Conservation (phyloP, 805 yeast species). For the Brettanomyces custersianus region DNA sequence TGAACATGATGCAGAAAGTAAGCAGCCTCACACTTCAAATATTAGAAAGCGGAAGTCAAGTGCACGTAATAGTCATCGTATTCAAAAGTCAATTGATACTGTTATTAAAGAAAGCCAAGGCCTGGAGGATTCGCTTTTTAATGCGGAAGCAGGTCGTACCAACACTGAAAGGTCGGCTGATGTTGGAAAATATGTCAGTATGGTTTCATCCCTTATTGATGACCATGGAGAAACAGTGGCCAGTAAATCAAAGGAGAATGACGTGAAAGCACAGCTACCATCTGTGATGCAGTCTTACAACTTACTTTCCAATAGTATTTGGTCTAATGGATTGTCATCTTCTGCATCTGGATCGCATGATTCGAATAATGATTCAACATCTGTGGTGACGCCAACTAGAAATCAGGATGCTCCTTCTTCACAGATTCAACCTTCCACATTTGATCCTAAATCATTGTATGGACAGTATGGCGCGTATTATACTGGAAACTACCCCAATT, state of each 20-base stretch:
- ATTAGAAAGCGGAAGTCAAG: slow-evolving; percentile 2
- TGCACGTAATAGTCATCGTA: not conserved
- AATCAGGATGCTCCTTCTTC: no score
- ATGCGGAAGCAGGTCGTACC: slow-evolving; percentile 4
- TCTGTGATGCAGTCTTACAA: not conserved
- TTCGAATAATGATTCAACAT: no score
- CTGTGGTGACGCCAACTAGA: no score
- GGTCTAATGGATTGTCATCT: no score
- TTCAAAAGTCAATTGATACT: not conserved
- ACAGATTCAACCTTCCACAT: no score
- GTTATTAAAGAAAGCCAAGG: slow-evolving; percentile 5
- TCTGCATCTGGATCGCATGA: no score
- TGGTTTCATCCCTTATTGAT: slow-evolving; percentile 9
- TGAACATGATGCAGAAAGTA: not conserved
- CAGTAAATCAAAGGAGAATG: no score
- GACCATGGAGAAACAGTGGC: slow-evolving; percentile 3
- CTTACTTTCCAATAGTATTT: slow-evolving; percentile 1
- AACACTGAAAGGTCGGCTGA: slow-evolving; percentile 1
- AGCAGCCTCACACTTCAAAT: not conserved
- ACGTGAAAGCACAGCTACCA: not conserved
- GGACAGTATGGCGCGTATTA: no score
- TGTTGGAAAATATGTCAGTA: slow-evolving; percentile 6
- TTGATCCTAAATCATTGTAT: no score
- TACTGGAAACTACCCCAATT: no score
- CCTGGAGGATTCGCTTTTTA: slow-evolving; percentile 2